phyloP scores from a whole-genome alignment of 805 yeast genomes.

The Candida piceae region DNA sequence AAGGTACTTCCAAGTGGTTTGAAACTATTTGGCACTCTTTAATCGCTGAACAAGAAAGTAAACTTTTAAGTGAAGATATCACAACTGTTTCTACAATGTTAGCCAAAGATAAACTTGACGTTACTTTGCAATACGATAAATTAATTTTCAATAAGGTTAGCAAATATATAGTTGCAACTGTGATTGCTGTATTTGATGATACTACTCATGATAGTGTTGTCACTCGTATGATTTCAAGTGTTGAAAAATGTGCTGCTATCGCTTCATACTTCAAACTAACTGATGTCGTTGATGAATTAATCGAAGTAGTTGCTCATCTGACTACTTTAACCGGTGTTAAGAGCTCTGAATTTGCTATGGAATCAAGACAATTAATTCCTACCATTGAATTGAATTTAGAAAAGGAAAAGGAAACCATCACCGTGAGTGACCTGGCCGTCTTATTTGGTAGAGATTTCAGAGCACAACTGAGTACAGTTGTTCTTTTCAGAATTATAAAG shows the following conservation, averaged over 20 bases:
- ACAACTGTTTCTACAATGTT: constrained; percentile 6
- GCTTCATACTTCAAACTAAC: constrained; percentile 60
- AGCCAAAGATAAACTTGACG: constrained; percentile 14
- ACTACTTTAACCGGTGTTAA: constrained; percentile 55
- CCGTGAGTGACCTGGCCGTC: constrained; percentile 77
- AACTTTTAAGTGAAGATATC: constrained; percentile 14
- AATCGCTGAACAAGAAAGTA: constrained; percentile 43
- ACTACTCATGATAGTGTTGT: constrained; percentile 89
- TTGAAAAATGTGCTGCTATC: constrained; percentile 79
- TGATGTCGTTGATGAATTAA: constrained; percentile 57
- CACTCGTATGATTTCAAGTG: constrained; percentile 78
- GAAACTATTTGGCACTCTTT: constrained; percentile 80
- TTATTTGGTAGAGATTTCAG: constrained; percentile 86
- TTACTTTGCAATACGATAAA: constrained; percentile 56
- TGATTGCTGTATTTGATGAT: constrained; percentile 74
- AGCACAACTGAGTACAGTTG: constrained; percentile 85
- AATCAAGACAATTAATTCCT: constrained; percentile 38
- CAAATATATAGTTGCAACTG: constrained; percentile 60
- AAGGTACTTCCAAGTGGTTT: constrained; percentile 87
- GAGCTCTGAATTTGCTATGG: constrained; percentile 23
- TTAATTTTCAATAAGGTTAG: constrained; percentile 63
- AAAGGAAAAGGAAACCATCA: constrained; percentile 51
- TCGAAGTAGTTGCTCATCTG: constrained; percentile 61
- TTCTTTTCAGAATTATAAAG: constrained; percentile 71
- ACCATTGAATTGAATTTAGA: constrained; percentile 45